A percentile compares a stretch with the other conserved stretches of the same genome.
These are phyloP conservation scores for Backusella circina DNA, from an alignment of 192 early-diverging fungal genomes.

Conservation along the genomic window DNA sequence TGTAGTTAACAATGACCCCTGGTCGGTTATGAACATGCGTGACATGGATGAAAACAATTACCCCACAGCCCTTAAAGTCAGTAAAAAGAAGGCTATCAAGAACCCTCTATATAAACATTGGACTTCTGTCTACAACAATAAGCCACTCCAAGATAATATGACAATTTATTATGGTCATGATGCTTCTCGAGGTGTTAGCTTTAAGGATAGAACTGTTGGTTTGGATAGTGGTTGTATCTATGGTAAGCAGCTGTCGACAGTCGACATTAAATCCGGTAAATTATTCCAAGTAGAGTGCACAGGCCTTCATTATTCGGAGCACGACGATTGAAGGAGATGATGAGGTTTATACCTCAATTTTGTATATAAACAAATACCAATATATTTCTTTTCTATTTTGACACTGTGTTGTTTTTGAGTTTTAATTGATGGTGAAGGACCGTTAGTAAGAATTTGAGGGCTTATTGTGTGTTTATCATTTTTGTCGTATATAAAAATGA, in stretches of 20 bases:
- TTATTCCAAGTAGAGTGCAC: conserved; percentile 19
- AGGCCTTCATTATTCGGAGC: conserved; percentile 1
- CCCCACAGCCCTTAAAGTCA: conserved; percentile 35
- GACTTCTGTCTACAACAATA: neutral
- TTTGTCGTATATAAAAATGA: no score
- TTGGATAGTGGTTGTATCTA: conserved; percentile 70
- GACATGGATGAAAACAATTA: conserved; percentile 41
- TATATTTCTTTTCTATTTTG: neutral
- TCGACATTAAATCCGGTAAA: conserved; percentile 28
- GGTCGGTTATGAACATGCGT: conserved; percentile 59
- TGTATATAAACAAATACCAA: conserved; percentile 7
- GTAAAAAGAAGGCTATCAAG: conserved; percentile 32
- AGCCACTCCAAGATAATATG: neutral
- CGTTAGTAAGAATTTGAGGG: no score
- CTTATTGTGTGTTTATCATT: no score
- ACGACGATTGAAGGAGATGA: neutral
- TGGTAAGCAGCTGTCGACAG: conserved; percentile 57
- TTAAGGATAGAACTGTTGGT: conserved; percentile 54
- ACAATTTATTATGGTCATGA: conserved; percentile 70
- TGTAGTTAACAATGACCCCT: conserved; percentile 48
- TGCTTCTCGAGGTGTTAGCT: conserved; percentile 52
- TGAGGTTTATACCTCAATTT: neutral
- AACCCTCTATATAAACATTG: conserved; percentile 25
- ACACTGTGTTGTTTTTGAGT: neutral
- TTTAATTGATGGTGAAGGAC: neutral